Base-by-base conservation (phyloP, 345 rosid species). In the Eucalyptus dawsonii region DNA sequence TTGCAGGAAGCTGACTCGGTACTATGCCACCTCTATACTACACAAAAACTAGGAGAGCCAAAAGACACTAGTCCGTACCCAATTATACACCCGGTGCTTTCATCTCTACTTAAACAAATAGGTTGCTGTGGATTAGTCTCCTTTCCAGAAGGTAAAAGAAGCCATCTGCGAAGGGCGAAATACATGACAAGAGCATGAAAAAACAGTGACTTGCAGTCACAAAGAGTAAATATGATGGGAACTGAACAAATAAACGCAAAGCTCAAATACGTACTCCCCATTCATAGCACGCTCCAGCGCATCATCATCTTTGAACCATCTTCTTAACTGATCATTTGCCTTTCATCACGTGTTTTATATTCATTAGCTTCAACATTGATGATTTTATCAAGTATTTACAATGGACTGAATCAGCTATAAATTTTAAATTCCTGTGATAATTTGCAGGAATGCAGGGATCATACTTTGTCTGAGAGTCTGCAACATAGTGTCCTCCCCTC, bases 381-480 rank as follows among this genome's bases (percentile, higher is more conserved):
- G 80, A 34, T 34, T 69, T 69, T 69, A 34, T 69, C 42, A 17
- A 69, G 21, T 16, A 69, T 69, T 9, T 34, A 69, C 80, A 69
- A 9, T 69, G 80, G 80, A 37, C 81, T 72, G 17, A 62, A 34
- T 62, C 37, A 34, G 29, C 50, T 56, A 62, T 87, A 21, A 21
- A 87, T 87, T 87, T 24, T 56, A 6, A 37, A 87, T 44, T 58
- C 49, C 81, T 1, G 22, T 37, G 45, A 72, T 37, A 72, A 6
- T 37, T 72, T 72, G 42, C 81, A 72, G 81, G 81, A 72, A 19
- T 19, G 45, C 81, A 37, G 25, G 81, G 45, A 72, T 37, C 81
- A 86, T 92, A 97, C 99, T 91, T 95, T 96, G 92, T 97, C 99
- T 16, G 98, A 93, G 53, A 97, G 97, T 90, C 98, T 94, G 94